Conservation (phyloP, 805 yeast genomes). For the Komagataella kurtzmanii region DNA sequence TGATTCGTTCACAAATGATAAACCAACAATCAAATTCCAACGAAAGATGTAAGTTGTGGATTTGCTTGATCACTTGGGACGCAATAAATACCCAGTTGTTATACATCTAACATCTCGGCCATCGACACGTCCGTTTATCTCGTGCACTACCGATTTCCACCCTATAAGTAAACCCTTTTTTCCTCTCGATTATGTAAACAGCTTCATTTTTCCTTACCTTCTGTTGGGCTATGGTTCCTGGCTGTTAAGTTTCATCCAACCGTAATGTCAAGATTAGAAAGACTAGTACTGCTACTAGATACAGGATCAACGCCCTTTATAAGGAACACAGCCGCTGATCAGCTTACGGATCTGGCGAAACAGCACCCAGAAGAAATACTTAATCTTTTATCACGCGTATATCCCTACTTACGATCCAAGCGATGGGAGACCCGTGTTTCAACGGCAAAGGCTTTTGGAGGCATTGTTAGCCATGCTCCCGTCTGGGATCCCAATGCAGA, state of each 20-base stretch:
- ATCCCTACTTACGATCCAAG: conserved; percentile 69
- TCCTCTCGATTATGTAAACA: neutral
- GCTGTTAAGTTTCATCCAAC: neutral
- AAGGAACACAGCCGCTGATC: conserved; percentile 94
- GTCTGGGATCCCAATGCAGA: conserved; percentile 71
- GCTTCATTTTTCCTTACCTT: neutral
- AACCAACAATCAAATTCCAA: no score
- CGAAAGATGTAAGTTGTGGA: neutral
- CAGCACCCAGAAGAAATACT: conserved; percentile 90
- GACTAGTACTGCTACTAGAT: conserved; percentile 42
- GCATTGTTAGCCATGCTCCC: conserved; percentile 67
- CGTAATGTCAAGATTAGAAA: conserved; percentile 20
- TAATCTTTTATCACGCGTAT: conserved; percentile 73
- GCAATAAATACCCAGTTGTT: neutral
- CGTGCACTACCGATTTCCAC: neutral
- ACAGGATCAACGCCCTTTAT: conserved; percentile 92
- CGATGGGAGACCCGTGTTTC: conserved; percentile 96
- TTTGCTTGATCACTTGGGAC: no score
- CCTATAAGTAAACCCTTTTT: neutral
- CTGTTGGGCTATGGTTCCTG: neutral
- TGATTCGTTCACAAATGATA: no score
- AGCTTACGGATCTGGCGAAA: conserved; percentile 84
- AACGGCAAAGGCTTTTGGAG: conserved; percentile 91
- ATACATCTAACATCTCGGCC: neutral
- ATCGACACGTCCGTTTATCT: neutral